phyloP scores from a whole-genome alignment of 768 basidiomycete species.

The Lactifluus volemus region DNA sequence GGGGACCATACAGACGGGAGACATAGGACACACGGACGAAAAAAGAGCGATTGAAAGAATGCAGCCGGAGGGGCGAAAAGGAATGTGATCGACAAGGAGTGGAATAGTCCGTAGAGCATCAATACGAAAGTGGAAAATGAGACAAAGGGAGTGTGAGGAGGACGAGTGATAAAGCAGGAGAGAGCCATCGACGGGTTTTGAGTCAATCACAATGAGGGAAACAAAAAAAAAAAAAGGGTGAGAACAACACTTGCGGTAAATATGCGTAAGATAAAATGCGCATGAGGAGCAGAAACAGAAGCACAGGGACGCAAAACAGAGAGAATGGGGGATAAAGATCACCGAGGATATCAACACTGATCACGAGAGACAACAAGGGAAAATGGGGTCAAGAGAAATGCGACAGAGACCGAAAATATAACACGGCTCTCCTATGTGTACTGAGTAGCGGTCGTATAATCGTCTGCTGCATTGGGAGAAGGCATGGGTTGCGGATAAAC shows the following conservation, averaged over 20 bases:
- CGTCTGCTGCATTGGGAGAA: slow-evolving; percentile 4
- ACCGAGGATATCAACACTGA: slow-evolving; percentile 10
- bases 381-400: neutral
- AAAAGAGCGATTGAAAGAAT: neutral
- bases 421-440: slow-evolving; percentile 1
- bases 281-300: neutral
- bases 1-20: neutral
- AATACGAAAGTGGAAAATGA: neutral
- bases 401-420: neutral
- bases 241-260: slow-evolving; percentile 14
- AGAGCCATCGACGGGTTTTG: neutral
- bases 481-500: slow-evolving; percentile 3
- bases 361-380: slow-evolving; percentile 5
- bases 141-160: neutral
- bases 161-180: neutral
- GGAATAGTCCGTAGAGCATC: slow-evolving; percentile 7
- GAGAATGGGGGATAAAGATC: neutral
- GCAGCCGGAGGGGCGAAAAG: neutral
- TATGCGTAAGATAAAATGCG: slow-evolving; percentile 19
- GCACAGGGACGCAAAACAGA: neutral
- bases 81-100: slow-evolving; percentile 1
- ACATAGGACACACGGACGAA: neutral
- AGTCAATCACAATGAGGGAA: neutral
- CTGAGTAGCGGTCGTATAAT: slow-evolving; percentile 2
- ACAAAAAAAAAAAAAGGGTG: neutral